Conservation (phyloP, 1,284 basidiomycete species). For the Ustilago shanxiensis region DNA sequence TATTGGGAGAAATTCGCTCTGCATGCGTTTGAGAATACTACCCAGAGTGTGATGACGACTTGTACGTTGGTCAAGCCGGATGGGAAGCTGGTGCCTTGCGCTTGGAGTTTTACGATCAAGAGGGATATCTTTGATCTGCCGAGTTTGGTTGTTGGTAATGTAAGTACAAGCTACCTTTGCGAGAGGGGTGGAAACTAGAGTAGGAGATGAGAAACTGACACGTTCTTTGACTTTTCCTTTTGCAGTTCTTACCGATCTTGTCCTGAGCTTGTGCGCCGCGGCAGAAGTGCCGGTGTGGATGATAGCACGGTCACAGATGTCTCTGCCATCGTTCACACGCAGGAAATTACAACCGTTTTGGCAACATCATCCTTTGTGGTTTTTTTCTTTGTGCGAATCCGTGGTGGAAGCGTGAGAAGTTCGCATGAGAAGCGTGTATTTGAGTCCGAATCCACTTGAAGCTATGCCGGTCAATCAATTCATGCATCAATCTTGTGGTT, state of each 20-base stretch:
- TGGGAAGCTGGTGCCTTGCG: slow-evolving; percentile 64
- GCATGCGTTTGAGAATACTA: slow-evolving; percentile 69
- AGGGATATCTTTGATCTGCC: slow-evolving; percentile 69
- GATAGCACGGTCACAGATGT: no score
- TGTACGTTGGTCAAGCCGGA: slow-evolving; percentile 62
- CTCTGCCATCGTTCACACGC: no score
- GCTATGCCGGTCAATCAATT: no score
- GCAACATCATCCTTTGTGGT: no score
- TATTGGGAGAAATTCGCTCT: slow-evolving; percentile 69
- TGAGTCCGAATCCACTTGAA: no score
- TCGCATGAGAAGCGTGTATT: no score
- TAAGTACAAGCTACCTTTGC: slow-evolving; percentile 15
- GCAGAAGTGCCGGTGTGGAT: no score
- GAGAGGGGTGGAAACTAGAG: no score
- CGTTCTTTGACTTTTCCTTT: not conserved
- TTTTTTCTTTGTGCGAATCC: no score
- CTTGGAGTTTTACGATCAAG: slow-evolving; percentile 69
- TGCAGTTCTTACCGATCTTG: slow-evolving; percentile 24
- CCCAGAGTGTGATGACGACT: slow-evolving; percentile 66
- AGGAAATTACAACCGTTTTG: no score
- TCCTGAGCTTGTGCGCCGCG: not conserved
- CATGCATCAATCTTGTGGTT: no score
- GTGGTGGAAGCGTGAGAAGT: no score
- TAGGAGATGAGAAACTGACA: not conserved
- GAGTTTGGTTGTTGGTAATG: slow-evolving; percentile 59